Base-by-base conservation (phyloP, 331 rosid species). In the Prunus yedoensis region DNA sequence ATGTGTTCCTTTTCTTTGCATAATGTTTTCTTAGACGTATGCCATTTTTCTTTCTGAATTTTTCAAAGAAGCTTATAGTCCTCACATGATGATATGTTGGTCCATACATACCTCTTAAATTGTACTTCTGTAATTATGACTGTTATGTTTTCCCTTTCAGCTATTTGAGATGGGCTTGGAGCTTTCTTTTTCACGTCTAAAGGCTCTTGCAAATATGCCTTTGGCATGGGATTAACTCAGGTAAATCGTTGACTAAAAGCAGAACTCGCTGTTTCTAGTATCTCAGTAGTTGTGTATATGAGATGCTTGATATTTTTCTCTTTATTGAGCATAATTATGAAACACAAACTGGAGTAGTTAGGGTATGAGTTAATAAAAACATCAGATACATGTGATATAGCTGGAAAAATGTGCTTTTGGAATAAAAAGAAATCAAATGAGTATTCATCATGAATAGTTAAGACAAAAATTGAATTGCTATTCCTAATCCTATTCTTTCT, bases 81-180 rank as follows among this genome's bases (percentile, higher is more conserved):
- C 30, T 49, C 15, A 20, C 12, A 6, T 57, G 50, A 66, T 50
- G 30, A 49, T 49, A 51, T 41, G 71, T 66, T n/a, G 14, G 28
- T 63, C n/a, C 28, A 58, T 25, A 49, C 15, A 66, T 25, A 38
- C 15, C 51, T 49, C 52, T 53, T 46, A 27, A 8, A 53, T 23
- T 79, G 41, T n/a, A 35, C 38, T 5, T 70, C 6, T 10, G 53
- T 68, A 54, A 35, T 59, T 81, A 72, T 68, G 78, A 38, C 56
- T 64, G 63, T 71, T 80, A 23, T 38, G 51, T 61, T 46, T 80
- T 77, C 76, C 50, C 62, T 89, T 88, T 70, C 88, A 95, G 99
- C 89, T 95, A 72, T 95, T 95, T 78, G 99, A 95, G 92, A 95
- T 95, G 99, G 99, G 99, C 76, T 87, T 95, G 72, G 99, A 95